These are phyloP conservation scores for Lithospermum erythrorhizon DNA, from an alignment of 257 asterid species.

Conservation along the genomic window DNA sequence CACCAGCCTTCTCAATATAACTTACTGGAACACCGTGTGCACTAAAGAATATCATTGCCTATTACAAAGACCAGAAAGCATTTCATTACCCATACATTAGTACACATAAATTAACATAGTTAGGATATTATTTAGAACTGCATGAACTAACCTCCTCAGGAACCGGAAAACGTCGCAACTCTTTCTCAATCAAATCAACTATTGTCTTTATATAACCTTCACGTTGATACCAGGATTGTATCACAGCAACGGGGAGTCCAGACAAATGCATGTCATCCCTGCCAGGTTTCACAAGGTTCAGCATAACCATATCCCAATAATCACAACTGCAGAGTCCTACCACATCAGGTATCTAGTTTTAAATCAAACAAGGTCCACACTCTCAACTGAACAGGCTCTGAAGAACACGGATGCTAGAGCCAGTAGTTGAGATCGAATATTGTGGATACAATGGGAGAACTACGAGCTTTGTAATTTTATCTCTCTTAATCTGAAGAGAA, in stretches of 20 bases:
- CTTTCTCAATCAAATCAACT: constrained; percentile 83
- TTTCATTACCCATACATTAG: background rate
- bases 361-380: background rate
- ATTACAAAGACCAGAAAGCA: constrained; percentile 5
- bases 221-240: constrained; percentile 92
- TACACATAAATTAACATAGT: background rate
- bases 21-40: constrained; percentile 97
- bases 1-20: constrained; percentile 89
- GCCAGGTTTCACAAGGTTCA: constrained; percentile 11
- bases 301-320: constrained; percentile 2
- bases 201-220: constrained; percentile 77
- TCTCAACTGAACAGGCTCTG: constrained; percentile 58
- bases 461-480: constrained; percentile 66
- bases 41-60: constrained; percentile 89
- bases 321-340: background rate
- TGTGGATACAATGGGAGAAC: constrained; percentile 96
- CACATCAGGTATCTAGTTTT: background rate
- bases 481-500: constrained; percentile 64
- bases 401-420: constrained; percentile 88
- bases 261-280: constrained; percentile 62
- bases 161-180: constrained; percentile 40
- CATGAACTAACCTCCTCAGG: constrained; percentile 51
- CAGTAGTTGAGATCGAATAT: constrained; percentile 90
- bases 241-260: constrained; percentile 74
- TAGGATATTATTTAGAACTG: background rate